Base-by-base conservation (phyloP, 208 protist species). In the Acanthamoeba culbertsoni region DNA sequence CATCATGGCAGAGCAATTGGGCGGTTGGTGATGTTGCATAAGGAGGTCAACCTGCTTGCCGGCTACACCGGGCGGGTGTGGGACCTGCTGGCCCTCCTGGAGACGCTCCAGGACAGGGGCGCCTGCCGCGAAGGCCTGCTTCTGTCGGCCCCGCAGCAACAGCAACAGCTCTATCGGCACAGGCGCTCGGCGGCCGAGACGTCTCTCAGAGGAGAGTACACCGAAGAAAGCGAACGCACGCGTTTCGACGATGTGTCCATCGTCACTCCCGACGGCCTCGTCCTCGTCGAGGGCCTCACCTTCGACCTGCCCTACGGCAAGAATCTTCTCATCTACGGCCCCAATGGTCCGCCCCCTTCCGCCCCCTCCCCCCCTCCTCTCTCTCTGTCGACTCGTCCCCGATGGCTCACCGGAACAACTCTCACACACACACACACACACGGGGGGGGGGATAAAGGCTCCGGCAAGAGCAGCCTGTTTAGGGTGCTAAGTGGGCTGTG, bases 181-280 rank as follows among this genome's bases (percentile, higher is more conserved):
- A 26, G 20, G 23, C 0, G 71, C 8, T 79, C 6, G 43, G 12
- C 6, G 43, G 7, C 68, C 6, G 42, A 82, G 18, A 55, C 45
- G 71, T 6, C 33, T 53, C 48, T 63, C 77, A 4, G 77, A 18
- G 77, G 77, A 18, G 51, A 37, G 51, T 63, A 63, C 28, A 26
- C 26, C 26, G 77, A 86, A 42, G 48, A 86, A 86, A 42, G 51
- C 42, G 51, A 62, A 1, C 48, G 42, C 51, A 94, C 93, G 33
- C 28, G 43, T 26, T 88, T 95, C 37, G 73, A 95, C 10, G 65
- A 86, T 46, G 94, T 96, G 2, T 88, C 94, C 33, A 92, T 96
- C 33, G 94, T 95, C 23, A 95, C 95, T 3, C 95, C 95, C 48
- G 94, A 82, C 55, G 93, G 94, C 40, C 48, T 94, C 10, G 31